A percentile compares a stretch with the other conserved stretches of the same genome.
These are phyloP conservation scores for Phytophthora rubi DNA, from an alignment of 352 stramenopile genomes.

Conservation along the genomic window DNA sequence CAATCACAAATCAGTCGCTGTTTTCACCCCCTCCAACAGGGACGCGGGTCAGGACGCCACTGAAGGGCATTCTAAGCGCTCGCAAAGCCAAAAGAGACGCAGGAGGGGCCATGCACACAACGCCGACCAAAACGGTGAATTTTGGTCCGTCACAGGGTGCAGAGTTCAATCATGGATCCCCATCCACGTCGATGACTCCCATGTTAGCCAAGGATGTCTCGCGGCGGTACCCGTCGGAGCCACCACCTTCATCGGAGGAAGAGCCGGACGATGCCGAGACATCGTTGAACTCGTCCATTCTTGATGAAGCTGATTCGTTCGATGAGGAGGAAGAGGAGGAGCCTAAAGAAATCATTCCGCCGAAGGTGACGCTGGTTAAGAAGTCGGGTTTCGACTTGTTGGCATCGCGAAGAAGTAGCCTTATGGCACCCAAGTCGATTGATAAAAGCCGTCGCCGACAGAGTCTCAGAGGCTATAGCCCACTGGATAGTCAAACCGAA, in stretches of 20 bases:
- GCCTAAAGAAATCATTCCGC: constrained; percentile 32
- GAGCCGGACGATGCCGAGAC: constrained; percentile 82
- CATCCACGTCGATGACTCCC: constrained; percentile 88
- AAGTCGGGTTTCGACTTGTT: constrained; percentile 40
- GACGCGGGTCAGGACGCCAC: constrained; percentile 43
- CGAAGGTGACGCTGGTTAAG: constrained; percentile 16
- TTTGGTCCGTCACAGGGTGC: constrained; percentile 81
- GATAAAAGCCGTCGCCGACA: constrained; percentile 57
- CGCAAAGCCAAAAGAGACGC: constrained; percentile 51
- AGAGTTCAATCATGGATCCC: constrained; percentile 82
- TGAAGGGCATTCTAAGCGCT: constrained; percentile 83
- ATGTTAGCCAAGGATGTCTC: constrained; percentile 69
- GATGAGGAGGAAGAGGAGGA: constrained; percentile 53
- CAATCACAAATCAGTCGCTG: constrained; percentile 16
- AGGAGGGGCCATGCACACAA: constrained; percentile 41
- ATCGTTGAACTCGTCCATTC: constrained; percentile 83
- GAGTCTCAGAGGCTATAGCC: constrained; percentile 78
- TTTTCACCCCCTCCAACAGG: constrained; percentile 37
- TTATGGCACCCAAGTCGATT: constrained; percentile 34
- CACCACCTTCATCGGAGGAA: constrained; percentile 40
- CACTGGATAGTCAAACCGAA: constrained; percentile 78
- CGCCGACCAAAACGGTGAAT: constrained; percentile 84
- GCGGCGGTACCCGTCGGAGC: constrained; percentile 72
- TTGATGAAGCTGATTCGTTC: constrained; percentile 75
- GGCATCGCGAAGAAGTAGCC: constrained; percentile 37